phyloP scores from a whole-genome alignment of 139 green algal species.

The Trebouxia sp. region DNA sequence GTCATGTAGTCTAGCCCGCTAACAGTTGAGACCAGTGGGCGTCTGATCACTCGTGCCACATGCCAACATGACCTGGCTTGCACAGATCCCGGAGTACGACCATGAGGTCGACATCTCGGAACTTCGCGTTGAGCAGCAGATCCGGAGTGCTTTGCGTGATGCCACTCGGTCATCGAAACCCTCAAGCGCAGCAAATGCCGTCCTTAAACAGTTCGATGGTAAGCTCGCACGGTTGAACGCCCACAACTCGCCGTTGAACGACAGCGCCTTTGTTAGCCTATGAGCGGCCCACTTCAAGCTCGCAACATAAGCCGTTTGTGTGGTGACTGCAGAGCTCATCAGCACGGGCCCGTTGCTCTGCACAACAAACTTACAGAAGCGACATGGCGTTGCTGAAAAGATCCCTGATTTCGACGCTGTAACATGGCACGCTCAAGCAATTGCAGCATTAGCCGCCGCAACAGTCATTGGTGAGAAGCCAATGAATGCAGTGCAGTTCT shows the following conservation, averaged over 20 bases:
- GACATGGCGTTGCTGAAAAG: background rate
- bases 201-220: conserved; percentile 3
- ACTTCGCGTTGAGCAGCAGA: too few species aligned
- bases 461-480: background rate
- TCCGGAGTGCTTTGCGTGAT: background rate
- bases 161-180: background rate
- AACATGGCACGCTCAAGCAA: background rate
- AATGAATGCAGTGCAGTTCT: background rate
- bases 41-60: too few species aligned
- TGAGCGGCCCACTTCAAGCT: too few species aligned
- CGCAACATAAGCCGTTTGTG: too few species aligned
- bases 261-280: too few species aligned
- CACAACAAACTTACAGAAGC: background rate
- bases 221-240: background rate
- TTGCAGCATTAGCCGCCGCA: conserved; percentile 6
- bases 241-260: too few species aligned
- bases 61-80: too few species aligned
- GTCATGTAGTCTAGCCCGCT: too few species aligned
- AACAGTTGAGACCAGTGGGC: too few species aligned
- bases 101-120: too few species aligned
- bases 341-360: background rate
- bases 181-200: background rate
- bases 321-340: background rate
- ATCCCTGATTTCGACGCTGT: background rate
- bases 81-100: too few species aligned